Conservation (phyloP, 2,329 filamentous ascomycete species). For the Plenodomus lindquistii region DNA sequence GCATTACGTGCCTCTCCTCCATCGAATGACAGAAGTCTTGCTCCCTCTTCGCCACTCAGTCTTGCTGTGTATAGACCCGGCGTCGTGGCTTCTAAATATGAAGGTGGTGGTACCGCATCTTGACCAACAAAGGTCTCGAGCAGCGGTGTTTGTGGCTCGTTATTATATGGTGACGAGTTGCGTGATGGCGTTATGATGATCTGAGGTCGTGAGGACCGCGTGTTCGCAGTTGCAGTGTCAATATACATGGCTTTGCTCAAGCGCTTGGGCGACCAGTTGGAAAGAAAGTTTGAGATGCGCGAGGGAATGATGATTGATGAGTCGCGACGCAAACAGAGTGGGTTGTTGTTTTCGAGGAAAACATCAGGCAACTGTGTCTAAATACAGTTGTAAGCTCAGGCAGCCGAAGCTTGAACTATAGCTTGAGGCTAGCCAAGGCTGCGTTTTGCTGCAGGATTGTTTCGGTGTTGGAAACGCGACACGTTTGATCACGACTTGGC, state of each 20-base stretch:
- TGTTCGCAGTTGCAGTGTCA: conserved; percentile 39
- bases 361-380: conserved; percentile 18
- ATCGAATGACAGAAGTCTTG: conserved; percentile 28
- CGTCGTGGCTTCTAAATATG: conserved; percentile 42
- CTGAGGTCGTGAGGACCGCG: conserved; percentile 21
- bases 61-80: conserved; percentile 34
- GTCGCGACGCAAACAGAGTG: not conserved
- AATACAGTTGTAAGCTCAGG: conserved; percentile 11
- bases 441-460: conserved; percentile 27
- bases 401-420: conserved; percentile 16
- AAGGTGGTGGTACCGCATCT: conserved; percentile 25
- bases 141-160: conserved; percentile 24
- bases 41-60: conserved; percentile 35
- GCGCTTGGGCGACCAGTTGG: not conserved
- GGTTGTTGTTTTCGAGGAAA: conserved; percentile 7
- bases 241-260: conserved; percentile 30
- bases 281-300: conserved; percentile 4
- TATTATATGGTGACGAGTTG: conserved; percentile 14
- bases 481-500: conserved; percentile 26
- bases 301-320: not conserved
- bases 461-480: conserved; percentile 31
- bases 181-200: conserved; percentile 17
- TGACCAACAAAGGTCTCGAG: conserved; percentile 31
- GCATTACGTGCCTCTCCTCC: conserved; percentile 19
- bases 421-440: conserved; percentile 5